Evolutionary conservation across 2,329 filamentous ascomycete species (phyloP).

Genomic region (Sarocladium kiliense): DNA sequence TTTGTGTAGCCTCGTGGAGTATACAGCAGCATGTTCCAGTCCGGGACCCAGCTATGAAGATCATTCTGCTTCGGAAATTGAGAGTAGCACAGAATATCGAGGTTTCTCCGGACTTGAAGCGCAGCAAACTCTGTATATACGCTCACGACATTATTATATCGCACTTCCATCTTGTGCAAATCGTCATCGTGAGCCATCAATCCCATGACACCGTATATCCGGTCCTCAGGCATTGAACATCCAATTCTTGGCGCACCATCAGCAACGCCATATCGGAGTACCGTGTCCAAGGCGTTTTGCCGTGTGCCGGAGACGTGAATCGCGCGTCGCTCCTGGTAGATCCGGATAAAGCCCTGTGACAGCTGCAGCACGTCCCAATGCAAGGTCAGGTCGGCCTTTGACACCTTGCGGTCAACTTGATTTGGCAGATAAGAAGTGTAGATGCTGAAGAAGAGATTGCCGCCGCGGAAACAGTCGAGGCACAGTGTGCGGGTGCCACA

Average conservation of each 20-base stretch:
- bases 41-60: conserved; percentile 28
- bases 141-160: conserved; percentile 10
- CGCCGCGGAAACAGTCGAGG: conserved; percentile 21
- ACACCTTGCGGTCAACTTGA: conserved; percentile 5
- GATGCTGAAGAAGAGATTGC: conserved; percentile 22
- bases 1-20: conserved; percentile 20
- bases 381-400: conserved; percentile 12
- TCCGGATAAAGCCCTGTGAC: conserved; percentile 16
- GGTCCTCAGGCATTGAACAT: conserved; percentile 22
- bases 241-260: conserved; percentile 18
- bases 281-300: conserved; percentile 19
- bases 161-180: conserved; percentile 11
- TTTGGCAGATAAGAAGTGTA: conserved; percentile 23
- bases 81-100: conserved; percentile 24
- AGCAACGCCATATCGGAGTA: conserved; percentile 26
- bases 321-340: conserved; percentile 24
- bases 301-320: conserved; percentile 18
- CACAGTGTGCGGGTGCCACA: conserved; percentile 21
- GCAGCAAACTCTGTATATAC: conserved; percentile 18
- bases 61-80: conserved; percentile 19
- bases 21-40: conserved; percentile 25
- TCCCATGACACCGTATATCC: conserved; percentile 26
- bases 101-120: conserved; percentile 17
- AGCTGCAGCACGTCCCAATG: conserved; percentile 19
- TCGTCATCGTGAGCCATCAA: conserved; percentile 19